Conservation (phyloP, 2,329 filamentous ascomycete genomes). For the Paraconiothyrium sp. region DNA sequence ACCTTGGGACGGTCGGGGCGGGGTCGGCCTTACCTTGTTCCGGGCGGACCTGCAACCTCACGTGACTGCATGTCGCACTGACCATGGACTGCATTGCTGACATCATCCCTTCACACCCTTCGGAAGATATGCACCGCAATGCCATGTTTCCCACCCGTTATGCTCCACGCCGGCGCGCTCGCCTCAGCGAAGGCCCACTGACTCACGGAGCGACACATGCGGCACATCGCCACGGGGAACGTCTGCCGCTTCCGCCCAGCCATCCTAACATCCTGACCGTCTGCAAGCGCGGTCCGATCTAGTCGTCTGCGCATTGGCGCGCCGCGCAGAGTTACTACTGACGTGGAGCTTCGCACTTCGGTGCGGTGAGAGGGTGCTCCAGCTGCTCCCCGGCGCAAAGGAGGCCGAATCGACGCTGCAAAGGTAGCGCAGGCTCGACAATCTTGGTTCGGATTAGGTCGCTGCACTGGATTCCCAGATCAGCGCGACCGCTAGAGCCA, state of each 20-base stretch:
- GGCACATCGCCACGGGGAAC: conserved; percentile 1
- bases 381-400: conserved; percentile 5
- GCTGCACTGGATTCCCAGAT: conserved; percentile 3
- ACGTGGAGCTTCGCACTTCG: conserved; percentile 4
- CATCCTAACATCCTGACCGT: conserved; percentile 2
- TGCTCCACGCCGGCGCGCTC: background rate
- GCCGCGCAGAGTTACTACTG: conserved; percentile 6
- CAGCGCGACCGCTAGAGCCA: conserved; percentile 1
- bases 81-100: background rate
- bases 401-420: background rate
- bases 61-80: background rate
- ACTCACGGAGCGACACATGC: background rate
- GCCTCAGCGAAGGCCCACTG: conserved; percentile 3
- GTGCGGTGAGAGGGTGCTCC: background rate
- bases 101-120: background rate
- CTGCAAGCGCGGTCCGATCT: conserved; percentile 3
- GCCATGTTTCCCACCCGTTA: conserved; percentile 2
- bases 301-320: conserved; percentile 11
- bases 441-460: background rate
- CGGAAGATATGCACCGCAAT: background rate
- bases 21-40: background rate
- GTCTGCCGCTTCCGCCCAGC: conserved; percentile 8
- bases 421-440: background rate
- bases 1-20: background rate
- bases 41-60: background rate